Evolutionary conservation across 1,284 basidiomycete species (phyloP), one percentile per base, ranked within the genome.

Genomic region (Rhizopogon parksii): DNA sequence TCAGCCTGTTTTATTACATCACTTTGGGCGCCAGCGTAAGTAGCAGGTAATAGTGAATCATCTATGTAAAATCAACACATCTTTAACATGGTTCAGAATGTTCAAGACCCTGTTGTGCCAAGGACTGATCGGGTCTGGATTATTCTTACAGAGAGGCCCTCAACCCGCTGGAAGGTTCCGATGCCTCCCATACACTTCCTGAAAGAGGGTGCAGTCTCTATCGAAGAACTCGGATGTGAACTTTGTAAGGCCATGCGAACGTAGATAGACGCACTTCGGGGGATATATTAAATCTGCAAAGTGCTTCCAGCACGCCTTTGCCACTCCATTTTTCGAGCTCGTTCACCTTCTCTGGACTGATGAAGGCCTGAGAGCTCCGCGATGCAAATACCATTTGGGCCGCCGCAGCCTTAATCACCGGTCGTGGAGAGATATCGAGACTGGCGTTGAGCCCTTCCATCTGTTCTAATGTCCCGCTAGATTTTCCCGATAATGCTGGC

Each of bases 331-430:
- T 67, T 63, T 92, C 88, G n/a, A 85, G 63, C 47, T 72, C 69
- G 14, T 69, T 68, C 35, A 90, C 88, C 53, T 80, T 71, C 36
- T 79, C 72, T 5, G 89, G 89, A 3, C 80, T 80, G 58, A 92
- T 91, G 61, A 92, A 91, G 49, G 78, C 85, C 54, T 74, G 76
- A n/a, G 85, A 86, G 36, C 72, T 76, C 39, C 90, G 78, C 45
- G 83, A 78, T n/a, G 89, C 90, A 60, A 90, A 92, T 17, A 91
- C 80, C 80, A 92, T 89, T 55, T 92, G 90, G 14, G 81, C 80
- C 12, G 85, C 85, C 6, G 88, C 86, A 2, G 84, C 88, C 55
- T 79, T 75, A 61, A 92, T 90, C 60, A 69, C 60, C 39, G 78
- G 25, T 46, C 71, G 56, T 54, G 51, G 50, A 50, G 53, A 53